phyloP scores from a whole-genome alignment of 2,329 filamentous ascomycete genomes.

The Phaeophleospora eucalypticola region DNA sequence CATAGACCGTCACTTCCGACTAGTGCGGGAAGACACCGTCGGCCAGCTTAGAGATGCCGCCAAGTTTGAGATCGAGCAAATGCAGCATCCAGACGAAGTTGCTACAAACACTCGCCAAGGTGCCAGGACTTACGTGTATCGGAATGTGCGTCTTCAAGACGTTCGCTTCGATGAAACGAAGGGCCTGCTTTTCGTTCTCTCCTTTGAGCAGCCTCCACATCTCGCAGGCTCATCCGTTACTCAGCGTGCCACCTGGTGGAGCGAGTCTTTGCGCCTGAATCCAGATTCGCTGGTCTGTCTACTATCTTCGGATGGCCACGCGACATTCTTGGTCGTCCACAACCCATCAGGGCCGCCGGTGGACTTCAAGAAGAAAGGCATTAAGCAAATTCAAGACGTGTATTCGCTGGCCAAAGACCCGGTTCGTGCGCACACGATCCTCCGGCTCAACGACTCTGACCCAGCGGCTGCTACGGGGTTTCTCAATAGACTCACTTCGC shows the following conservation, averaged over 20 bases:
- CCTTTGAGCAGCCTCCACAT: slow-evolving; percentile 44
- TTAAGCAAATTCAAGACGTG: neutral
- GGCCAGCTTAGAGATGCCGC: slow-evolving; percentile 61
- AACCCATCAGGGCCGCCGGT: slow-evolving; percentile 4
- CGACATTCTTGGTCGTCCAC: slow-evolving; percentile 27
- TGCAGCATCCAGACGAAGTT: slow-evolving; percentile 21
- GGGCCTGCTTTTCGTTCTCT: slow-evolving; percentile 45
- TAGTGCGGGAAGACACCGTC: slow-evolving; percentile 68
- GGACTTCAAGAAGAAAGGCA: slow-evolving; percentile 3
- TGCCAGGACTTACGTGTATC: slow-evolving; percentile 37
- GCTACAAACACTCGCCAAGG: slow-evolving; percentile 3
- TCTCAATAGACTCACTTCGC: neutral
- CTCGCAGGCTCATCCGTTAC: slow-evolving; percentile 19
- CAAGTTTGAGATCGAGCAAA: slow-evolving; percentile 37
- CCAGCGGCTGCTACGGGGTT: neutral
- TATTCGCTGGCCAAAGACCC: slow-evolving; percentile 6
- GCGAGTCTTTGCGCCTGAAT: slow-evolving; percentile 46
- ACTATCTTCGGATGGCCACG: slow-evolving; percentile 34
- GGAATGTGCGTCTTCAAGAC: slow-evolving; percentile 31
- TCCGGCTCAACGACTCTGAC: slow-evolving; percentile 6
- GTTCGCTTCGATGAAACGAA: slow-evolving; percentile 36
- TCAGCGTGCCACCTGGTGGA: slow-evolving; percentile 50
- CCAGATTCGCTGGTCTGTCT: slow-evolving; percentile 51
- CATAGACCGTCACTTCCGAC: slow-evolving; percentile 67
- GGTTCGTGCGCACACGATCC: slow-evolving; percentile 12